A percentile compares a stretch with the other conserved stretches of the same genome.
phyloP scores from a whole-genome alignment of 2,329 filamentous ascomycete species.

The Chrysoporthe puriensis region DNA sequence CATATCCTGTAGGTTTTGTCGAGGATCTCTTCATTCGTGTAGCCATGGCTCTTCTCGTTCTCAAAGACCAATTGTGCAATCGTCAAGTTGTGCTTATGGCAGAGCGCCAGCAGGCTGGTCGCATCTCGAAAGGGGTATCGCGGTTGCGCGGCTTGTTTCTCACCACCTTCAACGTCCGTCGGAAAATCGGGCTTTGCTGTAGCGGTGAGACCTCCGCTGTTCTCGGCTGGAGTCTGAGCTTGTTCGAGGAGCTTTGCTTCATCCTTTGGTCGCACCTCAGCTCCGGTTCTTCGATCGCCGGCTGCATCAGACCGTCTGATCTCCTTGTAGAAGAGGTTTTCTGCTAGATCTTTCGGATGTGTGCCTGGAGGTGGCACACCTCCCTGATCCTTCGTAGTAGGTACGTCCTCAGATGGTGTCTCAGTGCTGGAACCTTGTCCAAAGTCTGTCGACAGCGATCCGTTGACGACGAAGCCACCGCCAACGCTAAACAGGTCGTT shows the following conservation, averaged over 20 bases:
- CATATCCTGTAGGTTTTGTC: constrained; percentile 53
- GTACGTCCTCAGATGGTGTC: constrained; percentile 28
- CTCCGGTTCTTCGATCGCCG: constrained; percentile 48
- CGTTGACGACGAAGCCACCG: constrained; percentile 57
- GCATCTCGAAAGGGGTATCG: constrained; percentile 53
- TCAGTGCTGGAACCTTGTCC: background rate
- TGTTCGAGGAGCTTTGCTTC: constrained; percentile 24
- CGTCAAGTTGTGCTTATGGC: constrained; percentile 54
- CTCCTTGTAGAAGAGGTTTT: constrained; percentile 57
- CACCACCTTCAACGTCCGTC: constrained; percentile 16
- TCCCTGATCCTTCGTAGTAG: constrained; percentile 16
- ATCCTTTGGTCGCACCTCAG: constrained; percentile 45
- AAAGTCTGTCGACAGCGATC: constrained; percentile 48
- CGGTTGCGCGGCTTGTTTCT: constrained; percentile 38
- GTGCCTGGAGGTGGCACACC: constrained; percentile 2
- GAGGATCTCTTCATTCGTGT: constrained; percentile 53
- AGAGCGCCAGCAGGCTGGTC: constrained; percentile 49
- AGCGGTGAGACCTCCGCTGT: constrained; percentile 26
- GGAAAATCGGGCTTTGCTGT: constrained; percentile 28
- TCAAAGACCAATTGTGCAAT: constrained; percentile 57
- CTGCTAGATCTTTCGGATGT: constrained; percentile 53
- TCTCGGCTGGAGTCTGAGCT: constrained; percentile 21
- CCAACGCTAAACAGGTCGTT: constrained; percentile 57
- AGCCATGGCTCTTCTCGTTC: constrained; percentile 55
- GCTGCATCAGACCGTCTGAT: constrained; percentile 51